A percentile compares a stretch with the other conserved stretches of the same genome.
Evolutionary conservation across 495 filamentous ascomycete genomes (phyloP).

Genomic region (Penicillium samsonianum): DNA sequence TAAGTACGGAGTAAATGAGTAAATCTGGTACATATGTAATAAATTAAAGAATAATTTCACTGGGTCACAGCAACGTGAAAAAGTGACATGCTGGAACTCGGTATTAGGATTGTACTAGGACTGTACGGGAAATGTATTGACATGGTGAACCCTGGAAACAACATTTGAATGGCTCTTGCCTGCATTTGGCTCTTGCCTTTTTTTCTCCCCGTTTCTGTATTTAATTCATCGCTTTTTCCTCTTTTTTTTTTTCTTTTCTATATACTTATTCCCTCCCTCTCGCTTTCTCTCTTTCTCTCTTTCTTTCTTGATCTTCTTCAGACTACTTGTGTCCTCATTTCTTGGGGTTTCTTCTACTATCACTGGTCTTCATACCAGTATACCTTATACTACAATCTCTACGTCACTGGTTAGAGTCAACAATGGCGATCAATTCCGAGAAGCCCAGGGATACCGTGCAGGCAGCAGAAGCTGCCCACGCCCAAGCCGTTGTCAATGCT

Average conservation of each 20-base stretch:
- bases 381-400: background rate
- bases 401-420: conserved; percentile 11
- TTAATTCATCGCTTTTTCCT: conserved; percentile 13
- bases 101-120: background rate
- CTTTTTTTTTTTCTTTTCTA: conserved; percentile 19
- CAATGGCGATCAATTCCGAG: conserved; percentile 23
- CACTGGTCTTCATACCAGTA: conserved; percentile 1
- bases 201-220: conserved; percentile 11
- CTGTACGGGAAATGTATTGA: background rate
- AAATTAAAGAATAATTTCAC: background rate
- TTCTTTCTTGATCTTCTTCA: background rate
- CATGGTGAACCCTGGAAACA: background rate
- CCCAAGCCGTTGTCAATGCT: conserved; percentile 28
- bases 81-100: conserved; percentile 1
- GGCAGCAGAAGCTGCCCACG: conserved; percentile 39
- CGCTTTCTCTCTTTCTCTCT: conserved; percentile 2
- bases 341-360: background rate
- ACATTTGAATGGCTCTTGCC: background rate
- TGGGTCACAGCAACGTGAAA: background rate
- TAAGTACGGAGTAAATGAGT: too few species aligned
- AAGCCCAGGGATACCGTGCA: conserved; percentile 33
- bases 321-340: background rate
- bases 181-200: conserved; percentile 10
- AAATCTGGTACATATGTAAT: background rate
- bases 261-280: conserved; percentile 17